Percentiles rank a stretch among this genome's conserved stretches.
phyloP scores from a whole-genome alignment of 352 stramenopile species.

The Globisporangium ultimum region DNA sequence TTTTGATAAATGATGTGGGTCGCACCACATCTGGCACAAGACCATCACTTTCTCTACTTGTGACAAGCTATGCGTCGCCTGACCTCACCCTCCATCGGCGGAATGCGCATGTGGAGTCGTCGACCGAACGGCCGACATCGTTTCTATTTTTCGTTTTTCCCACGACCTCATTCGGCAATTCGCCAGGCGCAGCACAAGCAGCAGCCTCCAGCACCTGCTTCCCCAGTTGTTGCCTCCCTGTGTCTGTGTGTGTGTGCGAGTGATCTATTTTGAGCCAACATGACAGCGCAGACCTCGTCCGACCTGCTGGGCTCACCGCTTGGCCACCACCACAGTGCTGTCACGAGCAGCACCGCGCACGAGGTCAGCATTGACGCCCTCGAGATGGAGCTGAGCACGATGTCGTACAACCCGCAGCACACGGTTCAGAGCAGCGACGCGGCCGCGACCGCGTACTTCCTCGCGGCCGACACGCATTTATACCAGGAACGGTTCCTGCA shows the following conservation, averaged over 20 bases:
- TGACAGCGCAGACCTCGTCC: neutral
- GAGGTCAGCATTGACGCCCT: slow-evolving; percentile 8
- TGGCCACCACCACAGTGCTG: neutral
- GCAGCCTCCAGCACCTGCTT: neutral
- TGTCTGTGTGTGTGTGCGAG: neutral
- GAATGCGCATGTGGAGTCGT: slow-evolving; percentile 5
- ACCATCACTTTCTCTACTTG: neutral
- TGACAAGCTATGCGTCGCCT: neutral
- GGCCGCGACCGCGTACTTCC: slow-evolving; percentile 9
- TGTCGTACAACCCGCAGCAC: slow-evolving; percentile 6
- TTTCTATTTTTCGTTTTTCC: neutral
- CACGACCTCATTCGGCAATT: neutral
- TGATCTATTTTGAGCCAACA: neutral
- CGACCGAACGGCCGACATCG: neutral
- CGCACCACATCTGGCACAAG: neutral
- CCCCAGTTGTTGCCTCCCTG: neutral
- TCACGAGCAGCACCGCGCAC: neutral
- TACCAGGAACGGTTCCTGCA: slow-evolving; percentile 6
- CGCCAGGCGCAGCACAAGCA: neutral
- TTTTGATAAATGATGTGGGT: neutral
- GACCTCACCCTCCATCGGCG: slow-evolving; percentile 6
- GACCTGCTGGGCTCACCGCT: slow-evolving; percentile 1
- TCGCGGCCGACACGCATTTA: slow-evolving; percentile 4
- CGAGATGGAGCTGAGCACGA: slow-evolving; percentile 5
- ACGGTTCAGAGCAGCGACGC: slow-evolving; percentile 16